Evolutionary conservation across 2,329 filamentous ascomycete genomes (phyloP).

Genomic region (Amesomyces nigricolor): DNA sequence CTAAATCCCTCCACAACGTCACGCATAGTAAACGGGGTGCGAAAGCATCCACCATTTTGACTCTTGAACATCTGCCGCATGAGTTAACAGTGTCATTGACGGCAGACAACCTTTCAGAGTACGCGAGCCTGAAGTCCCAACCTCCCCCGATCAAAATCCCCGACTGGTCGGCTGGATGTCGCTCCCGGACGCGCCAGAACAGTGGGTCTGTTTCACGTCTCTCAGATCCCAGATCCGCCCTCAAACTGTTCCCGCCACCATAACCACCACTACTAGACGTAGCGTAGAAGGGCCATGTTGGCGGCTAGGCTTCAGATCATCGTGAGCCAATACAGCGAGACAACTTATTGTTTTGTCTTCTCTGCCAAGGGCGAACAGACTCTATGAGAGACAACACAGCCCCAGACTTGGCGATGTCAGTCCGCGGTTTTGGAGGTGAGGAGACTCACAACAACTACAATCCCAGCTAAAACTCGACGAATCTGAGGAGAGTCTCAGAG

Average conservation of each 20-base stretch:
- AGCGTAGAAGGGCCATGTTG: too few species aligned
- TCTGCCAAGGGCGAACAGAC: neutral
- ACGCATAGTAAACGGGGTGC: too few species aligned
- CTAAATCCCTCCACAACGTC: too few species aligned
- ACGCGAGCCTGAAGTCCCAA: too few species aligned
- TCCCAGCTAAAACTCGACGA: neutral
- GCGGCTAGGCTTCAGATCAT: too few species aligned
- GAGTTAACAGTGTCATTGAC: too few species aligned
- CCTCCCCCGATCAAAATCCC: conserved; percentile 1
- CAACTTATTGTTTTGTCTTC: neutral
- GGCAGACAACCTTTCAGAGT: too few species aligned
- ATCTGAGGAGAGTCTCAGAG: neutral
- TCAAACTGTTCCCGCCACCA: neutral
- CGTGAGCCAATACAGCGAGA: neutral
- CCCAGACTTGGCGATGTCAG: neutral
- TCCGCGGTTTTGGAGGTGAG: neutral
- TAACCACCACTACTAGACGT: neutral
- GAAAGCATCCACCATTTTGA: too few species aligned
- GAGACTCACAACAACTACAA: neutral
- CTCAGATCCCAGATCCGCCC: neutral
- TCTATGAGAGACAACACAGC: too few species aligned
- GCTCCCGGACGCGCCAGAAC: conserved; percentile 9
- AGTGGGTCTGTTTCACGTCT: conserved; percentile 18
- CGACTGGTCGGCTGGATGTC: conserved; percentile 5
- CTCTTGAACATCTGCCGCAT: too few species aligned